Evolutionary conservation across 1,284 basidiomycete species (phyloP), one percentile per base, ranked within the genome.

Genomic region (Ustilago esculenta): DNA sequence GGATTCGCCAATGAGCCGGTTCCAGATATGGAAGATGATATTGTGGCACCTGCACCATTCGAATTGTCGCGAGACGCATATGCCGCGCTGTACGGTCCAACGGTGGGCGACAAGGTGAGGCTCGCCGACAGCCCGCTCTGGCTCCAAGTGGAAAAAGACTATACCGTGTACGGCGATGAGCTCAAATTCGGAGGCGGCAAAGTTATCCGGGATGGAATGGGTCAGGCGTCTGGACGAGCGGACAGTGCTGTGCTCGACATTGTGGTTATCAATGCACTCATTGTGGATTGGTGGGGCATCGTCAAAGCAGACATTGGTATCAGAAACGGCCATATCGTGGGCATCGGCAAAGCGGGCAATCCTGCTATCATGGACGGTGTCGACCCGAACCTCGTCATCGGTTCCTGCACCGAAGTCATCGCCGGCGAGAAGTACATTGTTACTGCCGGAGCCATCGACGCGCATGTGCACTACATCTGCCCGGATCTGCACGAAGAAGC

Each of bases 231-330:
- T 0, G 88, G 90, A 56, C 85, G 89, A 8, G 84, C 87, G 0
- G 87, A 90, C 17, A 73, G 75, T 0, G 88, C 92, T 44, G 87
- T 89, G 0, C 86, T 98, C 37, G 96, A 99, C 79, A 85, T 94
- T 8, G 90, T 98, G 47, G 92, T 99, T 75, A 96, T 93, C 35
- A 98, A 97, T 80, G 92, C 91, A 0, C 86, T 99, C 43, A 90
- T 99, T 61, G 84, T 99, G 36, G 94, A 99, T 82, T 97, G 92
- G 90, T 89, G 88, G 36, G 94, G 94, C 1, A 95, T 98, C 63
- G 92, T 91, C 87, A 98, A 98, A 86, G 95, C 95, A n/a, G 96
- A 98, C 80, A 92, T 99, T 48, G 96, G 96, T 34, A 87, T 99
- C 65, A 93, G 91, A 83, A 82, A 88, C 61, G 95, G 95, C 0